A percentile compares a stretch with the other conserved stretches of the same genome.
These are phyloP conservation scores for Russula compacta DNA, from an alignment of 768 basidiomycete genomes.

Conservation along the genomic window DNA sequence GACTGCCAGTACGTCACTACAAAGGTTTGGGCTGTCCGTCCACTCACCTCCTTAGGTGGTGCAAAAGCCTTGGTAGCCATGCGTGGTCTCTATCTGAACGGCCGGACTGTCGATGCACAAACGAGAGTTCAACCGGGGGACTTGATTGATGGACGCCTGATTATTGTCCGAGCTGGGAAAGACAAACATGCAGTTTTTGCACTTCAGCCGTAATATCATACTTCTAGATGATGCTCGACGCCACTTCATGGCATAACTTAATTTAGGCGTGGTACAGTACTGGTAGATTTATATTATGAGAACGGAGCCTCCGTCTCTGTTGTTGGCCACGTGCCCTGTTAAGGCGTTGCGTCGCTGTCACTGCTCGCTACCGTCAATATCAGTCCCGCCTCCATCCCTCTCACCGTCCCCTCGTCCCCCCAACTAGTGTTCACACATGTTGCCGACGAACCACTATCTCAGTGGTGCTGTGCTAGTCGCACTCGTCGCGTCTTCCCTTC, in stretches of 20 bases:
- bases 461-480: slow-evolving; percentile 20
- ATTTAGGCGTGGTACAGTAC: no score
- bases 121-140: slow-evolving; percentile 4
- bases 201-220: background rate
- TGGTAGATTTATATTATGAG: no score
- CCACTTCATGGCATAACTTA: background rate
- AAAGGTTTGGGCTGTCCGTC: background rate
- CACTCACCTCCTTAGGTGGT: slow-evolving; percentile 11
- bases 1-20: slow-evolving; percentile 26
- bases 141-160: slow-evolving; percentile 16
- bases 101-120: slow-evolving; percentile 3
- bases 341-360: background rate
- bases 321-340: background rate
- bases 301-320: no score
- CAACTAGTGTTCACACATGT: slow-evolving; percentile 4
- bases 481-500: slow-evolving; percentile 11
- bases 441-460: slow-evolving; percentile 16
- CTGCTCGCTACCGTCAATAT: background rate
- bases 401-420: background rate
- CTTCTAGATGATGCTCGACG: no score
- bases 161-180: slow-evolving; percentile 19
- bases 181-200: slow-evolving; percentile 18
- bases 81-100: slow-evolving; percentile 20
- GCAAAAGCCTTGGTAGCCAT: slow-evolving; percentile 15
- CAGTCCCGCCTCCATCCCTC: background rate